These are phyloP conservation scores for Picea glauca DNA, from an alignment of 75 land plant species.

Conservation along the genomic window DNA sequence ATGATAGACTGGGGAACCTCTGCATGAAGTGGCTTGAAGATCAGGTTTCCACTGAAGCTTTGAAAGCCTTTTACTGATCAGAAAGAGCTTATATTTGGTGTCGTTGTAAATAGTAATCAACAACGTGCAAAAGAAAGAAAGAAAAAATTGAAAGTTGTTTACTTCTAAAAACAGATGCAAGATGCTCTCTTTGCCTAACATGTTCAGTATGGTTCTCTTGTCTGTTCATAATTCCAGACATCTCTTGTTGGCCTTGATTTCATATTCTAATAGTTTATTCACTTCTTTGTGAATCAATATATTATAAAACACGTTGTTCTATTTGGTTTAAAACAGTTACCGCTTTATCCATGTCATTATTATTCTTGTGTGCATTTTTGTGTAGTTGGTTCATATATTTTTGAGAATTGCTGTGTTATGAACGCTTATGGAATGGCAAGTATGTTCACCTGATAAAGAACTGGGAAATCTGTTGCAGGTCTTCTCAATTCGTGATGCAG, in stretches of 20 bases:
- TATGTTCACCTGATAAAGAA: neutral
- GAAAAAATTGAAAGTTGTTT: neutral
- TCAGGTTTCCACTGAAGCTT: conserved; percentile 31
- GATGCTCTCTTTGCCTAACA: neutral
- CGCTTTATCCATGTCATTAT: neutral
- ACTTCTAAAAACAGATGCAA: neutral
- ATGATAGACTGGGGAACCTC: conserved; percentile 52
- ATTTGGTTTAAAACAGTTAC: neutral
- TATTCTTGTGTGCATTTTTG: neutral
- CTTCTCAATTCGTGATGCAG: conserved; percentile 55
- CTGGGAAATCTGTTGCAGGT: conserved; percentile 26
- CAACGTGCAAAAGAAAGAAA: neutral
- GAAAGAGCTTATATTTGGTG: neutral
- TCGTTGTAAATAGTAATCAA: neutral
- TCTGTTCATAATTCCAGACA: neutral
- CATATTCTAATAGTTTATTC: neutral
- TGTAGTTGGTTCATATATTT: neutral
- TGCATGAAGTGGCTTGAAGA: conserved; percentile 75
- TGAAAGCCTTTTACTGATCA: neutral
- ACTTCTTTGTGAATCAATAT: neutral
- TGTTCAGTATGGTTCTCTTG: neutral
- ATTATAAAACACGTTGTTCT: neutral
- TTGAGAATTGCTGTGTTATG: neutral
- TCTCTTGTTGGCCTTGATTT: conserved; percentile 6
- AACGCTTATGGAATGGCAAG: neutral